Conservation (phyloP, 2,329 filamentous ascomycete species). For the Penicillium sp. region DNA sequence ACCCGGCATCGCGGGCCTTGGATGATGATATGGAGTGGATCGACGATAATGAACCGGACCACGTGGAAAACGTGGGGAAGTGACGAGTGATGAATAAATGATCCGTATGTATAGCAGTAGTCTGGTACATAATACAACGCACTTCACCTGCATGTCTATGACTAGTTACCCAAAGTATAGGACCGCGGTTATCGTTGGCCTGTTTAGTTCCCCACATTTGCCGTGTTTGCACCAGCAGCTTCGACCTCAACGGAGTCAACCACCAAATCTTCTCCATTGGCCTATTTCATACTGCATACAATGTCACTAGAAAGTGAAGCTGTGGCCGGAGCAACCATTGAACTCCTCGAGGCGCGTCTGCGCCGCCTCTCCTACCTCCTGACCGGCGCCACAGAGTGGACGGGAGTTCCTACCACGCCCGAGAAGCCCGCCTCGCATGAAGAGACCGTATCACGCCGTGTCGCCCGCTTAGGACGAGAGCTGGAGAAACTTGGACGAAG, state of each 20-base stretch:
- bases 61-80: slow-evolving; percentile 11
- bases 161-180: no score
- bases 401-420: slow-evolving; percentile 34
- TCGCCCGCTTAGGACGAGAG: slow-evolving; percentile 37
- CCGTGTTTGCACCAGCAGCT: slow-evolving; percentile 19
- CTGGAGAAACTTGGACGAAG: slow-evolving; percentile 36
- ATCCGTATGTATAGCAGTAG: slow-evolving; percentile 4
- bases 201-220: slow-evolving; percentile 25
- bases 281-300: slow-evolving; percentile 1
- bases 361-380: slow-evolving; percentile 44
- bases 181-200: no score
- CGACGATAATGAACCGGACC: slow-evolving; percentile 3
- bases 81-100: slow-evolving; percentile 18
- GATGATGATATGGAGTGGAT: slow-evolving; percentile 11
- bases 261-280: neutral
- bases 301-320: slow-evolving; percentile 35
- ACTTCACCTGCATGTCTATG: neutral
- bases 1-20: slow-evolving; percentile 6
- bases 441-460: slow-evolving; percentile 38
- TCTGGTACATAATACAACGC: neutral
- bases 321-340: slow-evolving; percentile 38
- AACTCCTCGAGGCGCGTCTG: slow-evolving; percentile 43
- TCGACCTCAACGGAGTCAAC: neutral
- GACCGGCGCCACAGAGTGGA: slow-evolving; percentile 39
- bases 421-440: slow-evolving; percentile 33